A percentile compares a stretch with the other conserved stretches of the same genome.
Evolutionary conservation across 768 basidiomycete species (phyloP).

Genomic region (Tylopilus intermedius): DNA sequence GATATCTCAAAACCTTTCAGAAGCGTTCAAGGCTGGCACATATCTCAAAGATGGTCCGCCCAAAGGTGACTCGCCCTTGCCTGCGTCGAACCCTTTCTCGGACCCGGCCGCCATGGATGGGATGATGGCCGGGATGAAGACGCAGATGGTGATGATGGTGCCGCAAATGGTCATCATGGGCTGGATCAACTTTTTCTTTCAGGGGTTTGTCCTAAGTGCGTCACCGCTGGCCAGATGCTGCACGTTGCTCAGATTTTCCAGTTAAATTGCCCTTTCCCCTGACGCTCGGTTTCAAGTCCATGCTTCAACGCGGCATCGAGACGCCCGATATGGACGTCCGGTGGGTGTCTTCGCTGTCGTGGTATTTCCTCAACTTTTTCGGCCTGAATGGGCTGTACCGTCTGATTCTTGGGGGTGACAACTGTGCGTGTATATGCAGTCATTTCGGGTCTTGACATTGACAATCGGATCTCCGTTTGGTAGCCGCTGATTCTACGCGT

Average conservation of each 20-base stretch:
- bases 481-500: constrained; percentile 76
- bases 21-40: constrained; percentile 66
- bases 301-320: constrained; percentile 94
- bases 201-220: constrained; percentile 96
- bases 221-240: constrained; percentile 17
- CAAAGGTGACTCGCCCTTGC: constrained; percentile 50
- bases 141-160: constrained; percentile 99
- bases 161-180: constrained; percentile 99
- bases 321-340: constrained; percentile 96
- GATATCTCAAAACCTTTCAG: constrained; percentile 69
- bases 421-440: constrained; percentile 50
- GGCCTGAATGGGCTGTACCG: constrained; percentile 94
- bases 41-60: constrained; percentile 86
- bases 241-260: constrained; percentile 28
- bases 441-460: constrained; percentile 11
- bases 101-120: constrained; percentile 94
- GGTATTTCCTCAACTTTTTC: constrained; percentile 99
- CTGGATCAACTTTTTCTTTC: constrained; percentile 99
- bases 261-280: constrained; percentile 97
- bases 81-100: constrained; percentile 75
- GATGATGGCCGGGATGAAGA: constrained; percentile 99
- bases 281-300: constrained; percentile 94
- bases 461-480: constrained; percentile 11
- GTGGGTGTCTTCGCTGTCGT: constrained; percentile 98
- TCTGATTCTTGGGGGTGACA: constrained; percentile 85